These are phyloP conservation scores for Kluyveromyces sp. DNA, from an alignment of 1,139 yeast species.

Conservation along the genomic window DNA sequence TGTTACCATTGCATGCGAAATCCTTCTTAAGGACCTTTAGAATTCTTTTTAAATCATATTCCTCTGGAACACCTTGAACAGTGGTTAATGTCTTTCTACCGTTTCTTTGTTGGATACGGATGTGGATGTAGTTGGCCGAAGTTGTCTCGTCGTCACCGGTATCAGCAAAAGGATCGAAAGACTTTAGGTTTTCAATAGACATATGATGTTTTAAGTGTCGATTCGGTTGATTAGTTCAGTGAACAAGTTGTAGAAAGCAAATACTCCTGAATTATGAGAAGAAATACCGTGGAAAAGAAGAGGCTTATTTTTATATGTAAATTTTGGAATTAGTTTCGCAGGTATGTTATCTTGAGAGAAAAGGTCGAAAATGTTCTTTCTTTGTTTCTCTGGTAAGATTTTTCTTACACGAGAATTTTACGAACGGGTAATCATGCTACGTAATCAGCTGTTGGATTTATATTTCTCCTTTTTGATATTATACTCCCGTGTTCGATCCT, in stretches of 20 bases:
- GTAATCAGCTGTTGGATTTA: too few relatives aligned
- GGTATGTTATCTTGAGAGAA: too few relatives aligned
- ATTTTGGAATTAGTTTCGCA: too few relatives aligned
- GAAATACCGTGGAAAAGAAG: too few relatives aligned
- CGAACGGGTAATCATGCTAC: too few relatives aligned
- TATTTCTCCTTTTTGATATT: too few relatives aligned
- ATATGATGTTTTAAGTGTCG: slow-evolving; percentile 13
- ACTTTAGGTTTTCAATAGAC: slow-evolving; percentile 94
- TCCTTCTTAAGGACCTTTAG: slow-evolving; percentile 93
- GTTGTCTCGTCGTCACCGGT: slow-evolving; percentile 99
- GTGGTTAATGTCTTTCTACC: slow-evolving; percentile 99
- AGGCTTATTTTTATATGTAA: too few relatives aligned
- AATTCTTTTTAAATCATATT: slow-evolving; percentile 90
- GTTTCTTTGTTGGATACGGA: slow-evolving; percentile 99
- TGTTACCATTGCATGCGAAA: slow-evolving; percentile 98
- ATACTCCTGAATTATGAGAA: too few relatives aligned
- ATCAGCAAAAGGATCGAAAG: slow-evolving; percentile 99
- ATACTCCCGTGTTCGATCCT: too few relatives aligned
- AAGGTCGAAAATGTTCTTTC: too few relatives aligned
- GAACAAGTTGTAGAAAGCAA: slow-evolving; percentile 1
- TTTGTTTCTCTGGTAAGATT: too few relatives aligned
- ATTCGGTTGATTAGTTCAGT: slow-evolving; percentile 5
- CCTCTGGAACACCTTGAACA: slow-evolving; percentile 94
- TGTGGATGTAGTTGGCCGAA: slow-evolving; percentile 91
- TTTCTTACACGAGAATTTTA: too few relatives aligned